Percentiles rank a stretch among this genome's conserved stretches.
Evolutionary conservation across 345 rosid genomes (phyloP).

Genomic region (Eucalyptus erythrocorys): DNA sequence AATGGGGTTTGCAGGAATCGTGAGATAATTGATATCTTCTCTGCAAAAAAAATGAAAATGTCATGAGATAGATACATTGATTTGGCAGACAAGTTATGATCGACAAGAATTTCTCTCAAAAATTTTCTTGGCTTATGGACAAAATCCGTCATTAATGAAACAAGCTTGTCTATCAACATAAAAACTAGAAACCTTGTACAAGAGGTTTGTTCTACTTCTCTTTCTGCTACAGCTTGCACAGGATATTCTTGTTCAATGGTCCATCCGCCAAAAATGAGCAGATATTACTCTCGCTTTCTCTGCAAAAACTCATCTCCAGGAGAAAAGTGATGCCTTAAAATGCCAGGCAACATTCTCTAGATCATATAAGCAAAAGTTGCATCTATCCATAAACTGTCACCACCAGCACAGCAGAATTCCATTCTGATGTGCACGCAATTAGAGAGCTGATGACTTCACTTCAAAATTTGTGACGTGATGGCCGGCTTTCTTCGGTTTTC

Average conservation of each 20-base stretch:
- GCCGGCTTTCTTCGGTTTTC: slow-evolving; percentile 20
- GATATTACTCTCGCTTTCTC: background rate
- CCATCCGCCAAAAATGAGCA: background rate
- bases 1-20: background rate
- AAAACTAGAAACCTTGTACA: background rate
- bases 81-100: background rate
- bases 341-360: background rate
- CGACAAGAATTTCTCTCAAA: background rate
- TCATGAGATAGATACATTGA: background rate
- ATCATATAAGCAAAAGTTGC: background rate
- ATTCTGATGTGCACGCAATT: background rate
- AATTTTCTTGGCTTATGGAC: background rate
- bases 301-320: background rate
- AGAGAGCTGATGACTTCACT: background rate
- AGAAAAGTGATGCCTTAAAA: background rate
- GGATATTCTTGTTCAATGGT: background rate
- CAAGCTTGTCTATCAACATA: background rate
- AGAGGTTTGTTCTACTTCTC: background rate
- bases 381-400: background rate
- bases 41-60: background rate
- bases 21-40: background rate
- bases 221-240: background rate
- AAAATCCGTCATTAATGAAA: background rate
- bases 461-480: background rate
- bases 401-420: background rate